Evolutionary conservation across 306 rosid species (phyloP), one percentile per base, ranked within the genome.

Genomic region (Cucumis melo): DNA sequence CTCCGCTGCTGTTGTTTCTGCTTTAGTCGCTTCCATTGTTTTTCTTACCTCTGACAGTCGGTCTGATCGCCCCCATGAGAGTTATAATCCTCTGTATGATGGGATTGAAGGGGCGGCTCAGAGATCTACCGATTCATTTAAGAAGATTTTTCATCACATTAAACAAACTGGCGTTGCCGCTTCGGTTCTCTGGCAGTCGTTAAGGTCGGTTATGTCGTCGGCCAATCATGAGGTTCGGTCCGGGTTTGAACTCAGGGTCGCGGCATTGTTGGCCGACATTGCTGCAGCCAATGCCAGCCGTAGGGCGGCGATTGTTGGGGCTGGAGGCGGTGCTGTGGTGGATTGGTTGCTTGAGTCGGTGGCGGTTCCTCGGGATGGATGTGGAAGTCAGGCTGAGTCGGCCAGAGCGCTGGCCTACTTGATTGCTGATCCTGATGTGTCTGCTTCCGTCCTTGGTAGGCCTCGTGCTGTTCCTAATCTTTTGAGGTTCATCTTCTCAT

Each of bases 261-360:
- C 97, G 62, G 91, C 97, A 7, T 74, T 94, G 79, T 95, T 94
- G 1, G 97, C 96, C 0, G 99, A 94, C 38, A 94, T 94, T 14
- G 81, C 91, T 5, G 91, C 95, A 0, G 99, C 97, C 32, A 94
- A 89, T 82, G 91, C 87, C 4, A 72, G 80, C 17, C 91, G 99
- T 3, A 89, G 96, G 86, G 90, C 90, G 9, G 95, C 99, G 32
- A 81, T 94, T 32, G 99, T 94, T 7, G 92, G 95, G 2, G 97
- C 97, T 0, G 99, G 97, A 4, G 89, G 93, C 0, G 99, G 99
- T 16, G 97, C 90, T 34, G 99, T 94, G 6, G 91, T 92, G 17
- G 99, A 94, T 78, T 94, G 99, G 99, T 79, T 94, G 75, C 88
- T 94, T 10, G 95, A 90, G 63, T 90, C 99, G 61, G 97, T 92